Evolutionary conservation across 192 early-diverging fungal genomes (phyloP), one percentile per base, ranked within the genome.

Genomic region (Spizellomyces sp.): DNA sequence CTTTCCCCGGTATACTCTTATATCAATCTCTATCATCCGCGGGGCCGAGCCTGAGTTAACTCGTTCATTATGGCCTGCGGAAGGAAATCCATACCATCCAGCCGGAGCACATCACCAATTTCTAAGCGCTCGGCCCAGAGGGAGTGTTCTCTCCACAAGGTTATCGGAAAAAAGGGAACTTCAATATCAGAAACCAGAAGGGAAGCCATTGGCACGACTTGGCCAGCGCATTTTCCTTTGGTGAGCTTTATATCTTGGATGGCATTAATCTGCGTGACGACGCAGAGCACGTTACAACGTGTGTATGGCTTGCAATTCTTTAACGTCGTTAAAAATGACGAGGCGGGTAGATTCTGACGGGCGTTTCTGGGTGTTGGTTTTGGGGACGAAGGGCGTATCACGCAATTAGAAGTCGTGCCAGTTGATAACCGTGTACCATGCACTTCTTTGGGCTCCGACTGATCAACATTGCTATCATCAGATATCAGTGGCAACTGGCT

Each of bases 141-240:
- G 0, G 67, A 21, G 10, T 62, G 15, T 2, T 19, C 52, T 60
- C 67, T 8, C 67, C 67, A 69, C 9, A 69, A 44, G 22, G 67
- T 43, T 19, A 69, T 61, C 9, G 57, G 52, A 45, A 69, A 69
- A 27, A 17, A 69, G 19, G 67, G 27, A 12, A 45, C 44, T 0
- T 42, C 60, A 8, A 4, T 15, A 45, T 69, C 67, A n/a, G 50
- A 54, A 9, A 69, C 67, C 4, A 60, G 15, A 1, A 69, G 0
- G 14, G 67, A 60, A 58, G 57, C 58, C 55, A 69, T 15, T 1
- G 6, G 42, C 10, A 60, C 17, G 14, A 43, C 9, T 45, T 19
- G 10, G 0, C n/a, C 52, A 36, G 66, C 46, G 1, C 56, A 14
- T 47, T 67, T 67, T 12, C 12, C 44, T 2, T n/a, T 42, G 27